phyloP scores from a whole-genome alignment of 805 yeast genomes.

The Nakazawaea ernobii region DNA sequence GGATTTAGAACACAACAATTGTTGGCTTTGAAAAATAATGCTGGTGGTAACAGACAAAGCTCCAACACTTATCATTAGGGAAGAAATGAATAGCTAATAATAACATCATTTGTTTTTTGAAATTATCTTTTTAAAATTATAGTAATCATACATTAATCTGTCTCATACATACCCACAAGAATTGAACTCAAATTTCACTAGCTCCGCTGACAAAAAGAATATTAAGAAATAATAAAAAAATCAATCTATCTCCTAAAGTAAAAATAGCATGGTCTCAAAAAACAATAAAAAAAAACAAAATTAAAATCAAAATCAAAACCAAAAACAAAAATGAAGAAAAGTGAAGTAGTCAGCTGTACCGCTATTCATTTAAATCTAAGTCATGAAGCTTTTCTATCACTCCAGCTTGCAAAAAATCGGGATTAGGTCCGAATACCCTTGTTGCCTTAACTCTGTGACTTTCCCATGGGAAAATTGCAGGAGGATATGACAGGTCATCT shows the following conservation, averaged over 20 bases:
- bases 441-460: conserved; percentile 3
- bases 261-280: background rate
- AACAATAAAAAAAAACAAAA: background rate
- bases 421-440: conserved; percentile 6
- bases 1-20: conserved; percentile 90
- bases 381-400: conserved; percentile 12
- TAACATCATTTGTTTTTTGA: background rate
- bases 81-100: too few species aligned
- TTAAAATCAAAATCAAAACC: too few species aligned
- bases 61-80: conserved; percentile 7
- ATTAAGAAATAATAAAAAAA: too few species aligned
- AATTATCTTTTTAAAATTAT: too few species aligned
- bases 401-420: background rate
- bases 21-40: conserved; percentile 88
- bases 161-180: too few species aligned
- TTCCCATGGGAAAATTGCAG: conserved; percentile 34
- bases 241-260: too few species aligned
- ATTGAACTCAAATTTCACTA: too few species aligned
- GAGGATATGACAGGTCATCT: conserved; percentile 12
- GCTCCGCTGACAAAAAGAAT: too few species aligned
- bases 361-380: conserved; percentile 6
- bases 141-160: too few species aligned
- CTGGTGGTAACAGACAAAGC: conserved; percentile 35
- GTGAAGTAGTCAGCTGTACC: too few species aligned
- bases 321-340: too few species aligned